Conservation (phyloP, 192 early-diverging fungal genomes). For the Powellomyces hirtus region DNA sequence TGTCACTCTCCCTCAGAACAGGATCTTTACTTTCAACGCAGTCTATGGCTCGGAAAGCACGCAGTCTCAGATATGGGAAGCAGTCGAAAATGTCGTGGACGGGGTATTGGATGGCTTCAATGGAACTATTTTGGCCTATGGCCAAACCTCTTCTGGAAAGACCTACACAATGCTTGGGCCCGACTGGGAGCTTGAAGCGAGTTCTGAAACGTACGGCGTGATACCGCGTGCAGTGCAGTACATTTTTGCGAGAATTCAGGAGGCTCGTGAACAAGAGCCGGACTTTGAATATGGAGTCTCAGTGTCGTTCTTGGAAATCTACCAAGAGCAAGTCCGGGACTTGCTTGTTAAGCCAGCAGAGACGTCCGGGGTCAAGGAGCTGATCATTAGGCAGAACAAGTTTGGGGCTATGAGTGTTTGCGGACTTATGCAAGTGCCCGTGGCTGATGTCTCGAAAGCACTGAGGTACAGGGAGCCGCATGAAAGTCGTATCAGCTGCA, state of each 20-base stretch:
- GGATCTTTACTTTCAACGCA: conserved; percentile 23
- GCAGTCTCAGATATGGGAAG: conserved; percentile 11
- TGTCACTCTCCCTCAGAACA: not conserved
- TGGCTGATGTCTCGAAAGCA: conserved; percentile 25
- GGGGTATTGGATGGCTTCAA: conserved; percentile 89
- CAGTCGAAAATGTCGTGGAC: conserved; percentile 8
- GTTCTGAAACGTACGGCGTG: conserved; percentile 38
- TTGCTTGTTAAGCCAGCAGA: conserved; percentile 33
- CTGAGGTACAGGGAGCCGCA: too few species aligned
- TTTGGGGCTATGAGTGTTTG: conserved; percentile 41
- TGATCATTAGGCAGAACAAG: conserved; percentile 46
- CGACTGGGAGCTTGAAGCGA: conserved; percentile 10
- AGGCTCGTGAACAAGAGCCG: conserved; percentile 7
- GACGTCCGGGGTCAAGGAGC: conserved; percentile 29
- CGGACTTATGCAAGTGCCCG: conserved; percentile 38
- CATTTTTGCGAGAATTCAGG: conserved; percentile 36
- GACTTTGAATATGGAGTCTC: conserved; percentile 30
- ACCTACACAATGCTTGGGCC: conserved; percentile 57
- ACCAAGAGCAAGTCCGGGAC: conserved; percentile 56
- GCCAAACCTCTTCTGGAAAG: conserved; percentile 55
- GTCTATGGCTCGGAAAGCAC: conserved; percentile 8
- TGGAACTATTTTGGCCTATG: conserved; percentile 43
- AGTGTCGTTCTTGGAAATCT: conserved; percentile 55
- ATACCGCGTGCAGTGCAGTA: conserved; percentile 50
- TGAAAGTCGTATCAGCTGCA: too few species aligned